Evolutionary conservation across 108 stramenopile species (phyloP), one percentile per base, ranked within the genome.

Genomic region (Skeletonema menzelii): DNA sequence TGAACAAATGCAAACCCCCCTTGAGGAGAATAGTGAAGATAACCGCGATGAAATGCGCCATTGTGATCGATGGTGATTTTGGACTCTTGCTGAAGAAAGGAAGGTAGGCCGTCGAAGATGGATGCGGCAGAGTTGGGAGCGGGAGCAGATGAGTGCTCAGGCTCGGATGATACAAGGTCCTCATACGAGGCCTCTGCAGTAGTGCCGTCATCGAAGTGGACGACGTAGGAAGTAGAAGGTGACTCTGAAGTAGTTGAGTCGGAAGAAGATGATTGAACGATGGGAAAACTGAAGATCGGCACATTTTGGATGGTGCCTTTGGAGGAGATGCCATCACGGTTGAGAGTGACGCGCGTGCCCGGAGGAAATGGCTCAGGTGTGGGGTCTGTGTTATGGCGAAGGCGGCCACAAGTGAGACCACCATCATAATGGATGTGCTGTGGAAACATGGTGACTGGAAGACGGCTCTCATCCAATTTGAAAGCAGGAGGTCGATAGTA

Each of bases 401-500:
- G 17, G 3, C 8, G 69, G 10, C 69, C 59, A 37, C 59, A 70
- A 7, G 35, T 44, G 4, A 70, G 38, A 15, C 66, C 66, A 1
- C 66, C 27, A 17, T 67, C 66, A 22, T 38, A 67, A 4, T n/a
- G 6, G 15, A 62, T 47, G 4, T 14, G 8, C 17, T 71, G 49
- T 15, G 70, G 60, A 15, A 62, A 71, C 22, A 32, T 49, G 1
- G 42, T 71, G 27, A 46, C 14, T 10, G 47, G 60, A 24, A 32
- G 60, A 19, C 11, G 24, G 12, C 60, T 32, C 27, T 71, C 70
- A 49, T 71, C 70, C 1, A 71, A 27, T 27, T 47, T 49, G 59
- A 62, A 71, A 32, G 37, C 3, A 10, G 70, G 60, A 10, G 70
- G 60, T 3, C 60, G 37, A 60, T 53, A 71, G 44, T 62, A 71